These are phyloP conservation scores for Blastobotrys niveus DNA, from an alignment of 1,139 yeast species.

Conservation along the genomic window DNA sequence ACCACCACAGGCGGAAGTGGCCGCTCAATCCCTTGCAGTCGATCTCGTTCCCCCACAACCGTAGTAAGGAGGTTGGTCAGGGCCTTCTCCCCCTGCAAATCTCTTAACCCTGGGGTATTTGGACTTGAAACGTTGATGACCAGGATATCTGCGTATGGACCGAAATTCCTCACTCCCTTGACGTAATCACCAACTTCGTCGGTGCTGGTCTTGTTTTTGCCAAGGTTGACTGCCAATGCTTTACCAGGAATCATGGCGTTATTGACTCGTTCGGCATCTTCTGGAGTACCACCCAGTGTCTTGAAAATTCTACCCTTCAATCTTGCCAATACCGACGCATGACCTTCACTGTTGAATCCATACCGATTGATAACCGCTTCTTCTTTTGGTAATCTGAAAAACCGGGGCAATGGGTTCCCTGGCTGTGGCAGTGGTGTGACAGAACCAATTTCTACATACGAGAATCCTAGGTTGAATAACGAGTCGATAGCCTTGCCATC, in stretches of 20 bases:
- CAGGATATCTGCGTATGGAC: slow-evolving; percentile 79
- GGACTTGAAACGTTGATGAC: slow-evolving; percentile 95
- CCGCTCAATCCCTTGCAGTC: slow-evolving; percentile 25
- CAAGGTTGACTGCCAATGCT: slow-evolving; percentile 75
- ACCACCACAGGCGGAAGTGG: slow-evolving; percentile 61
- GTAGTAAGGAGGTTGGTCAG: slow-evolving; percentile 59
- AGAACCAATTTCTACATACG: slow-evolving; percentile 89
- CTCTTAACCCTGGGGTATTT: slow-evolving; percentile 91
- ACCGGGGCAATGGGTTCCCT: slow-evolving; percentile 87
- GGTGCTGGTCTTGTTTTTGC: slow-evolving; percentile 77
- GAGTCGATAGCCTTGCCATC: slow-evolving; percentile 92
- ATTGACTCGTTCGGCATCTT: slow-evolving; percentile 16
- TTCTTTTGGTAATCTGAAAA: slow-evolving; percentile 78
- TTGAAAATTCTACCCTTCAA: slow-evolving; percentile 52
- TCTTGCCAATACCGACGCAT: slow-evolving; percentile 60
- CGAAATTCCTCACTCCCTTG: slow-evolving; percentile 74
- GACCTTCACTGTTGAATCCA: slow-evolving; percentile 93
- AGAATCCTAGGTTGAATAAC: slow-evolving; percentile 70
- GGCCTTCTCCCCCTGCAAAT: slow-evolving; percentile 71
- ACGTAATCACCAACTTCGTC: slow-evolving; percentile 85
- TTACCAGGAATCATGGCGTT: slow-evolving; percentile 61
- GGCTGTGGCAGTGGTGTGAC: slow-evolving; percentile 91
- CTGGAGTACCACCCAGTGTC: slow-evolving; percentile 8
- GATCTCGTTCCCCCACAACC: slow-evolving; percentile 37
- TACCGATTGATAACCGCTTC: slow-evolving; percentile 89